These are phyloP conservation scores for Cenococcum geophilum DNA, from an alignment of 495 filamentous ascomycete genomes.

Conservation along the genomic window DNA sequence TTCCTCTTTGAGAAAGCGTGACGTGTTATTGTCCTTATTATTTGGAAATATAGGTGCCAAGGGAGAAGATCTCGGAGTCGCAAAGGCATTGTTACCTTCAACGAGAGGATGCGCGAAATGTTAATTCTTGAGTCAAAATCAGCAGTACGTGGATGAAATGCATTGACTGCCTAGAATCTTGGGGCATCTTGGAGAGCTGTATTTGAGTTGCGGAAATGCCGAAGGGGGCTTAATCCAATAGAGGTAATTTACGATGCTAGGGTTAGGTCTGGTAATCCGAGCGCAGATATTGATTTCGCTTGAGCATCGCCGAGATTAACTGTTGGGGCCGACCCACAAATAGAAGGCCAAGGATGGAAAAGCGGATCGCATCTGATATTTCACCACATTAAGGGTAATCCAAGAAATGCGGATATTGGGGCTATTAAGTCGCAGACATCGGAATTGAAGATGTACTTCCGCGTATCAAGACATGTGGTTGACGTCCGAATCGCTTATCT, in stretches of 20 bases:
- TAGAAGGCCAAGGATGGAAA: background rate
- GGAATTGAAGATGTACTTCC: background rate
- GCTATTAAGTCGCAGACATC: background rate
- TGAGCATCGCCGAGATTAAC: background rate
- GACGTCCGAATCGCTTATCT: conserved; percentile 24
- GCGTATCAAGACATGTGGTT: conserved; percentile 6
- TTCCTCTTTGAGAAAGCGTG: too few relatives aligned
- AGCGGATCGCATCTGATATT: background rate
- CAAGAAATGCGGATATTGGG: background rate
- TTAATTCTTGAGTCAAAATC: too few relatives aligned
- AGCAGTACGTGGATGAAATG: too few relatives aligned
- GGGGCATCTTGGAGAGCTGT: background rate
- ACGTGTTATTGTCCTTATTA: too few relatives aligned
- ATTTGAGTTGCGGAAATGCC: background rate
- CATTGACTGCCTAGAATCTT: too few relatives aligned
- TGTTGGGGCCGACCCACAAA: background rate
- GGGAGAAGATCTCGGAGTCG: too few relatives aligned
- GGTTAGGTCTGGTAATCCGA: background rate
- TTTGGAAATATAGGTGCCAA: too few relatives aligned
- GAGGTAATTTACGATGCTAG: background rate
- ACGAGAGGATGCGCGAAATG: too few relatives aligned
- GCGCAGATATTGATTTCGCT: background rate
- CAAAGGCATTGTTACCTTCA: too few relatives aligned
- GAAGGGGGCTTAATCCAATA: background rate
- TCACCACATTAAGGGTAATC: background rate